Evolutionary conservation across 2,329 filamentous ascomycete genomes (phyloP).

Genomic region (Xylariaceae sp.): DNA sequence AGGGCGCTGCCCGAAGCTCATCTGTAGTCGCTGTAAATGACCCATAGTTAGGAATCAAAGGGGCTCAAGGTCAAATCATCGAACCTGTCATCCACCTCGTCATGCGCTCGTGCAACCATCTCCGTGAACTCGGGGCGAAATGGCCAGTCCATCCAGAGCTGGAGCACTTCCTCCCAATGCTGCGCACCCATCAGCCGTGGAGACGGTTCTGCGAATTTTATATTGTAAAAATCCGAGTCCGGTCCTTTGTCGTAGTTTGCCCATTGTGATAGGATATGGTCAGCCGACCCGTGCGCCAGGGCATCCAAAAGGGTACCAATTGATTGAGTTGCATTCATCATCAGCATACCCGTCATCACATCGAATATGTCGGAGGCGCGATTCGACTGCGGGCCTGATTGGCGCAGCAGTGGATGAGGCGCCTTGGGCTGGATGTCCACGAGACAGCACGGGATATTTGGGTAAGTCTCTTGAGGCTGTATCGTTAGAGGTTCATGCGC

Average conservation of each 20-base stretch:
- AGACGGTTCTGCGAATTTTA: constrained; percentile 38
- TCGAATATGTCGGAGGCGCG: constrained; percentile 48
- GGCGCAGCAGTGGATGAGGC: constrained; percentile 43
- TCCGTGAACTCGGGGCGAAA: constrained; percentile 49
- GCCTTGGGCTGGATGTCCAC: constrained; percentile 62
- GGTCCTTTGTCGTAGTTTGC: constrained; percentile 43
- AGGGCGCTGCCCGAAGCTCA: too few species aligned
- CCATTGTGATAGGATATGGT: constrained; percentile 46
- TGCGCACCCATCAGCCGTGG: constrained; percentile 45
- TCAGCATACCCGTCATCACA: constrained; percentile 43
- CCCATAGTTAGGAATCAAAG: too few species aligned
- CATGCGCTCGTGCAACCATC: constrained; percentile 38
- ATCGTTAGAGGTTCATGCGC: constrained; percentile 62
- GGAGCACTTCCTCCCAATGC: constrained; percentile 54
- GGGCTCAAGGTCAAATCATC: constrained; percentile 7
- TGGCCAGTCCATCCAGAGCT: constrained; percentile 61
- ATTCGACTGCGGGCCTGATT: constrained; percentile 37
- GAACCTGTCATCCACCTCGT: constrained; percentile 15
- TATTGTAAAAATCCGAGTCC: constrained; percentile 40
- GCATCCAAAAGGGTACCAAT: constrained; percentile 42
- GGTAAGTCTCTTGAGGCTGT: constrained; percentile 58
- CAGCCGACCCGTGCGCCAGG: constrained; percentile 55
- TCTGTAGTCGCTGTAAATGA: too few species aligned
- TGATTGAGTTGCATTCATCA: constrained; percentile 31
- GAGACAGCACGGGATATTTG: constrained; percentile 51